Base-by-base conservation (phyloP, 148 eudicot species). In the Dysphania ambrosioides region DNA sequence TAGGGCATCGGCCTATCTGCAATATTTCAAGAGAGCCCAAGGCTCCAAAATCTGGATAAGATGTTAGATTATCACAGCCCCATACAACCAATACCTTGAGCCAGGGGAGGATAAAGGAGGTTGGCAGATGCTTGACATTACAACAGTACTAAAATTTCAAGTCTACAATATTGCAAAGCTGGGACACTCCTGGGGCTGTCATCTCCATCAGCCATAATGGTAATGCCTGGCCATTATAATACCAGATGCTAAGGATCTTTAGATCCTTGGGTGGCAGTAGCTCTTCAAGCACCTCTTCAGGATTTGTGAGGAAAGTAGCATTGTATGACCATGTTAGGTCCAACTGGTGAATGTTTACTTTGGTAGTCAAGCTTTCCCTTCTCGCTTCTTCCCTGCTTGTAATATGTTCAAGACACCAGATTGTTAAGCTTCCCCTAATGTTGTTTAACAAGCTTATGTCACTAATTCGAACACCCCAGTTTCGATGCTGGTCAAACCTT, bases 181-280 rank as follows among this genome's bases (percentile, higher is more conserved):
- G 75, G 13, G 51, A 15, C 13, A 2, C n/a, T 58, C 66, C 10
- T 2, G 9, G 24, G 40, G 68, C 15, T 61, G 2, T 62, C 38
- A 68, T 59, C 29, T 29, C 66, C 1, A 5, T 59, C 30, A 76
- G 42, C 79, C 79, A 76, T 4, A 42, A 16, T 11, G 79, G 73
- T n/a, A 26, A n/a, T 41, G 21, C 29, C 59, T 21, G 4, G 57
- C 73, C 58, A 18, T 47, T 32, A 13, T 59, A 69, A 23, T 59
- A 41, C 59, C 57, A 58, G 19, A 69, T 16, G 7, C 27, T 58
- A 19, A 76, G 58, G 8, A 7, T 18, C 35, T 41, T 76, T 12
- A 76, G 72, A 57, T 76, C 57, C 16, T 9, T 6, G 19, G 57
- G 79, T 27, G 79, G 79, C 30, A 67, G 79, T 58, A 76, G 24